Evolutionary conservation across 331 rosid species (phyloP).

Genomic region (Rosa hybrid): DNA sequence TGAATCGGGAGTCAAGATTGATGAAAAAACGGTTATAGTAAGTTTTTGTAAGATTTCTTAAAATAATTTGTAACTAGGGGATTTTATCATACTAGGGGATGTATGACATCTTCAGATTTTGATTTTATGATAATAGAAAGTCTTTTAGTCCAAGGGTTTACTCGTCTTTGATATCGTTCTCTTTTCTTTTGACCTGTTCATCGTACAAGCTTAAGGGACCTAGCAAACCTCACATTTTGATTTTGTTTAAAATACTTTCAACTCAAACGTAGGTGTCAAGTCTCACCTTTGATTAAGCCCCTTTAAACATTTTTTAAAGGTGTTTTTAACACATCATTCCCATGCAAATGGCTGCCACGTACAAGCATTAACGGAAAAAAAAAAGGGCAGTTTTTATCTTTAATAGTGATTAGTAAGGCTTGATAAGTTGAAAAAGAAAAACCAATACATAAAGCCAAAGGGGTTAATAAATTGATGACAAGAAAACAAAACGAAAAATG

Average conservation of each 20-base stretch:
- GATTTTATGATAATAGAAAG: neutral
- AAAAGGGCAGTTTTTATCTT: no score
- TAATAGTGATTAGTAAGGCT: neutral
- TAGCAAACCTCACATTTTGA: neutral
- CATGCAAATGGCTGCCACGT: constrained; percentile 2
- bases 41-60: neutral
- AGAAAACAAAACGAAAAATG: neutral
- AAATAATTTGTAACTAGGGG: neutral
- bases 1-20: neutral
- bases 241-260: neutral
- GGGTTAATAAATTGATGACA: neutral
- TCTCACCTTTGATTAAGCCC: neutral
- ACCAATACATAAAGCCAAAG: neutral
- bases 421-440: neutral
- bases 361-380: neutral
- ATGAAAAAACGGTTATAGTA: neutral
- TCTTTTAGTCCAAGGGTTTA: neutral
- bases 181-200: neutral
- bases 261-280: neutral
- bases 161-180: neutral
- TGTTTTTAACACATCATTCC: neutral
- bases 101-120: neutral
- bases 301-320: neutral
- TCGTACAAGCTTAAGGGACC: neutral
- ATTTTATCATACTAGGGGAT: neutral